A percentile compares a stretch with the other conserved stretches of the same genome.
These are phyloP conservation scores for Xylaria sp. DNA, from an alignment of 2,329 filamentous ascomycete species.

Conservation along the genomic window DNA sequence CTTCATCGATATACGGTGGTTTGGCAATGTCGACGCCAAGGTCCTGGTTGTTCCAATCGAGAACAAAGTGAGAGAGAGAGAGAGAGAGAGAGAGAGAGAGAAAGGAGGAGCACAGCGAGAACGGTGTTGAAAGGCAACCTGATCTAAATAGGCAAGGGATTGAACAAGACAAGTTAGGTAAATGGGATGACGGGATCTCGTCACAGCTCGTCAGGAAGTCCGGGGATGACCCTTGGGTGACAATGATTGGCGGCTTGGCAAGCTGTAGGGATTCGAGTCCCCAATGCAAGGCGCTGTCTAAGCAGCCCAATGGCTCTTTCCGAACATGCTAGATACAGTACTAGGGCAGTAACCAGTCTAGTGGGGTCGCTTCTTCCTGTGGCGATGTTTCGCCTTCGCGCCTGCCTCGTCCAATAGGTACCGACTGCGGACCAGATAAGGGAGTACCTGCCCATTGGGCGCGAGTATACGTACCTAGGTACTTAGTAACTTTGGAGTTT, in stretches of 20 bases:
- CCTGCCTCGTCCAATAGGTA: too few species aligned
- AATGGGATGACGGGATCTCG: constrained; percentile 16
- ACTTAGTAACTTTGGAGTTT: too few species aligned
- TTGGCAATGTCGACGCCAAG: constrained; percentile 45
- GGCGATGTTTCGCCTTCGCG: too few species aligned
- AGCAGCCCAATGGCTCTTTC: constrained; percentile 13
- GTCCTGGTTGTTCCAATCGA: constrained; percentile 36
- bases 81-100: background rate
- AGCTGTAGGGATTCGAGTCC: background rate
- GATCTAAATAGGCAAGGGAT: constrained; percentile 27
- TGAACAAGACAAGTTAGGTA: constrained; percentile 19
- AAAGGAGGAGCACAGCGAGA: background rate
- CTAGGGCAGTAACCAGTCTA: too few species aligned
- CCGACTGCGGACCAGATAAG: too few species aligned
- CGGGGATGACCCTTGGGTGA: constrained; percentile 8
- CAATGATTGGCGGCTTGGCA: constrained; percentile 7
- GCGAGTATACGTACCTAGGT: too few species aligned
- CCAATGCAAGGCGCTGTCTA: constrained; percentile 8
- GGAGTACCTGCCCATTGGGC: too few species aligned
- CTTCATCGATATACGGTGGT: constrained; percentile 61
- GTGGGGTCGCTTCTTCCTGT: too few species aligned
- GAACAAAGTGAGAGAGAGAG: constrained; percentile 29
- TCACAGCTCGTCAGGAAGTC: constrained; percentile 12
- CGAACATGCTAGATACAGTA: too few species aligned
- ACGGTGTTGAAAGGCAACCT: background rate